Evolutionary conservation across 257 asterid species (phyloP).

Genomic region (Solanum okadae): DNA sequence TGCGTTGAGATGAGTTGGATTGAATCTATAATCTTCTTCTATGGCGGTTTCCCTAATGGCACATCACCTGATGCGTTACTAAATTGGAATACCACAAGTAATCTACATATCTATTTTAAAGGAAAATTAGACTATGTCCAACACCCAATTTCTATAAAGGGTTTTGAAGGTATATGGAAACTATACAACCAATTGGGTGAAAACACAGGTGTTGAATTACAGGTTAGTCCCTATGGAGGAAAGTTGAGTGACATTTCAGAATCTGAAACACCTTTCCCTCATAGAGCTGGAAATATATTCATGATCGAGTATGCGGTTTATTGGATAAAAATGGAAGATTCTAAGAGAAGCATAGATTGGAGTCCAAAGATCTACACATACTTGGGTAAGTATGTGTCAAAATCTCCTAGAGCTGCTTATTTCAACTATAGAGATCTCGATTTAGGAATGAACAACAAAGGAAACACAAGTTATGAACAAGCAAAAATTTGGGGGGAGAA

Average conservation of each 20-base stretch:
- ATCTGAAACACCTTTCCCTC: neutral
- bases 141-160: neutral
- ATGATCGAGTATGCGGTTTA: neutral
- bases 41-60: neutral
- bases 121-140: neutral
- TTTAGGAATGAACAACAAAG: neutral
- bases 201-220: neutral
- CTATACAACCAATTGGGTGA: neutral
- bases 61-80: neutral
- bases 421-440: neutral
- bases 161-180: neutral
- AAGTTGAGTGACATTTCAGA: neutral
- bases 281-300: neutral
- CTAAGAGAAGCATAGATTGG: neutral
- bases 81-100: neutral
- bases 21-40: neutral
- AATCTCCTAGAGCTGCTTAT: neutral
- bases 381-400: neutral
- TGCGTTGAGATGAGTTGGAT: neutral
- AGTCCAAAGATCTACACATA: neutral
- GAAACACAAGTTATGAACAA: neutral
- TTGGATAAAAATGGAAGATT: neutral
- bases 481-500: too few species aligned
- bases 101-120: neutral
- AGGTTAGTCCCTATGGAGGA: neutral